Percentiles rank a stretch among this genome's conserved stretches.
Evolutionary conservation across 306 rosid species (phyloP).

Genomic region (Cyamopsis tetragonoloba): DNA sequence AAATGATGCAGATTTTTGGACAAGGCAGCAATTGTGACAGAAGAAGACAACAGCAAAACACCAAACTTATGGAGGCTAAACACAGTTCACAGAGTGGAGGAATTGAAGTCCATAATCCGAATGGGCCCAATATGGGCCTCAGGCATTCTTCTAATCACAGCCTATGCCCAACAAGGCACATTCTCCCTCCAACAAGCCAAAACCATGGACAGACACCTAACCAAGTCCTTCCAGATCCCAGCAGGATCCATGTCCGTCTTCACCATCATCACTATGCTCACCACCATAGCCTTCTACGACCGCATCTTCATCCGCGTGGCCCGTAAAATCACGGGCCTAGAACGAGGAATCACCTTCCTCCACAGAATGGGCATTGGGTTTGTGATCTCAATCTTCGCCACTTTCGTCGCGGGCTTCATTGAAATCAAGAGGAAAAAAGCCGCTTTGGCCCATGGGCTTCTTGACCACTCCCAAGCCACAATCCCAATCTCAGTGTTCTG

Average conservation of each 20-base stretch:
- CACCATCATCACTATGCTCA: slow-evolving; percentile 61
- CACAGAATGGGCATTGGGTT: slow-evolving; percentile 91
- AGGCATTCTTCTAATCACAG: slow-evolving; percentile 84
- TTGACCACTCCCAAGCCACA: slow-evolving; percentile 33
- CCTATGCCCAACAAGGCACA: slow-evolving; percentile 83
- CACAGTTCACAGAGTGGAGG: slow-evolving; percentile 90
- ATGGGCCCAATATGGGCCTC: slow-evolving; percentile 99
- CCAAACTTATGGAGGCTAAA: slow-evolving; percentile 77
- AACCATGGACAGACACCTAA: slow-evolving; percentile 72
- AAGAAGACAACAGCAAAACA: slow-evolving; percentile 44
- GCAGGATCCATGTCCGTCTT: slow-evolving; percentile 92
- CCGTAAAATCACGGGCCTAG: slow-evolving; percentile 66
- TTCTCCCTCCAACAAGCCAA: slow-evolving; percentile 84
- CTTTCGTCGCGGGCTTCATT: slow-evolving; percentile 69
- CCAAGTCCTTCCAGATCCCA: slow-evolving; percentile 67
- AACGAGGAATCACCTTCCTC: slow-evolving; percentile 78
- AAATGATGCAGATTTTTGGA: slow-evolving; percentile 63
- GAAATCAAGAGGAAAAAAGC: slow-evolving; percentile 61
- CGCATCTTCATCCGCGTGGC: slow-evolving; percentile 57
- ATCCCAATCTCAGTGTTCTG: slow-evolving; percentile 81
- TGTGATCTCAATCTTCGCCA: slow-evolving; percentile 63
- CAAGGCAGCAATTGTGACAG: slow-evolving; percentile 69
- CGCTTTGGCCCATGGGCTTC: slow-evolving; percentile 47
- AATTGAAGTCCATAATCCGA: slow-evolving; percentile 69
- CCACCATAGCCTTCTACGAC: slow-evolving; percentile 69